Base-by-base conservation (phyloP, 2,329 filamentous ascomycete genomes). In the Aureobasidium subglaciale region DNA sequence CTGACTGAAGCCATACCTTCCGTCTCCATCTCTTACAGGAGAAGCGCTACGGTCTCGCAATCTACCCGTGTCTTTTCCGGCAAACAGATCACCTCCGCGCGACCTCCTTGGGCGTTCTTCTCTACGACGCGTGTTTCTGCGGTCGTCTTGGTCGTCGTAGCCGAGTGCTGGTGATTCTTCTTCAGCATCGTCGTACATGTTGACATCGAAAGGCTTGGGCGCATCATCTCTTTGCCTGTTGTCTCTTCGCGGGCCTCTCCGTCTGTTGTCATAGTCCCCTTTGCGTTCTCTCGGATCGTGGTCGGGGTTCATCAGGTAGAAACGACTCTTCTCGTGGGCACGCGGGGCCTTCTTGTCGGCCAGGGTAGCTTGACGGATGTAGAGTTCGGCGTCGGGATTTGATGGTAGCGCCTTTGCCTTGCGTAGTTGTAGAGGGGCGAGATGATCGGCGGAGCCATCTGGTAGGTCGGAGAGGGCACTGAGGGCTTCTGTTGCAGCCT, bases 221-320 rank as follows among this genome's bases (percentile, higher is more conserved):
- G 50, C 35, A 67, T 61, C 71, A 64, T 59, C 71, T 64, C 68
- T 79, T 82, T 22, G 82, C 77, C 24, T 56, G 35, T 61, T 60
- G 85, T 82, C 88, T 65, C 77, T 79, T 56, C 77, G 76, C 61
- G 75, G 76, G 59, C 73, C 73, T 24, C 73, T 71, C 49, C 71
- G 69, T 22, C 68, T 63, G 43, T 70, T 69, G 18, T 57, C 54
- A 18, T 58, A 52, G 13, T 68, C 62, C 10, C 67, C 62, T 29
- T 68, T 75, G 52, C 82, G 81, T 72, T 88, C 90, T 62, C 85
- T 84, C 2, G 87, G 90, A 64, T 96, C 91, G 67, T 90, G 84
- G 63, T 96, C 88, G 1, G 92, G 92, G 63, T 97, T 88, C 64
- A 93, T 80, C 32, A 96, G 82, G 68, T 99, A 99, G 74, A 95